Evolutionary conservation across 2,329 filamentous ascomycete genomes (phyloP), one percentile per base, ranked within the genome.

Genomic region (Talaromyces funiculosus): DNA sequence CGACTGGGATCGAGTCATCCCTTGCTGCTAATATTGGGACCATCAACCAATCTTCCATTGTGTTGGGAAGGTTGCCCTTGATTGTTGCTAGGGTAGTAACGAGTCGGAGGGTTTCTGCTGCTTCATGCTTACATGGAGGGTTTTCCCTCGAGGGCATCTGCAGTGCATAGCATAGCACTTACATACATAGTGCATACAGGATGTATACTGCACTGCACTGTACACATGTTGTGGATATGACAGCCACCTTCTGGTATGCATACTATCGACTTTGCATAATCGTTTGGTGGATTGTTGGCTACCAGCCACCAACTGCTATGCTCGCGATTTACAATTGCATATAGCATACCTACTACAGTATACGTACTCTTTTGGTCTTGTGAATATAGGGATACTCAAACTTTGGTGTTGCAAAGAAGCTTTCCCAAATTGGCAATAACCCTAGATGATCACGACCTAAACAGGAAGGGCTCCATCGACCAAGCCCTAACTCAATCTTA

Each of bases 161-260:
- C 49, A 54, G 37, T 59, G 51, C 37, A 45, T 33, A 57, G n/a
- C 18, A 33, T 57, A 29, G 22, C 38, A 45, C 42, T 45, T 16
- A 49, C 40, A 20, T 53, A 33, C 57, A 38, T 40, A 51, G 43
- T 49, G 26, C 55, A 58, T 57, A 47, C 40, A 20, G 40, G 9
- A 37, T 57, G 40, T 49, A 35, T 40, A n/a, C 45, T 59, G 45
- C 45, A 26, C 57, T 53, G 57, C 35, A 24, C 57, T 59, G 54
- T 38, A 54, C 54, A 61, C 60, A 61, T 58, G 55, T 47, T 57
- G 7, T 18, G 10, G 12, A 26, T 18, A 35, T 54, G 60, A 57
- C 43, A 61, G 59, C 59, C 59, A 61, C 59, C 37, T 42, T 53
- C 55, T 33, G 60, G 60, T 54, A 57, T 58, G 60, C 47, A 31